Conservation (phyloP, 2,329 filamentous ascomycete genomes). For the Tolypocladium nubicola region DNA sequence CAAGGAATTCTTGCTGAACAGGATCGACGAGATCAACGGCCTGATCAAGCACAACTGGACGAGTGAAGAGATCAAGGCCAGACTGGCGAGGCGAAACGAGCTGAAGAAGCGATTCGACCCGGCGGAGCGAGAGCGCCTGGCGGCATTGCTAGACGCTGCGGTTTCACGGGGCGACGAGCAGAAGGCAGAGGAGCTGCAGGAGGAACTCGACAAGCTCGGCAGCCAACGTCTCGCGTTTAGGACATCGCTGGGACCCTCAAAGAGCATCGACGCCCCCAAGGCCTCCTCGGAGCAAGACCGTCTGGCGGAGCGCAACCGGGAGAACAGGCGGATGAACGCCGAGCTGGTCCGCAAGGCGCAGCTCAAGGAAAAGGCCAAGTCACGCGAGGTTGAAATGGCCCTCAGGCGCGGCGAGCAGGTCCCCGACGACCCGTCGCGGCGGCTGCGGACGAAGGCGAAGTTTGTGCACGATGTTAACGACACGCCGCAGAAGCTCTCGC, state of each 20-base stretch:
- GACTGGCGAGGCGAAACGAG: slow-evolving; percentile 60
- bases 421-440: slow-evolving; percentile 47
- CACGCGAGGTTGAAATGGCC: slow-evolving; percentile 49
- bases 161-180: slow-evolving; percentile 52
- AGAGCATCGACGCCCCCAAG: slow-evolving; percentile 37
- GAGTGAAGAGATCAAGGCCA: slow-evolving; percentile 69
- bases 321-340: slow-evolving; percentile 76
- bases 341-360: slow-evolving; percentile 88
- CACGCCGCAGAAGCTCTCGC: slow-evolving; percentile 31
- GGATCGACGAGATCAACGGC: slow-evolving; percentile 70
- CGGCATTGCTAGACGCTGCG: slow-evolving; percentile 56
- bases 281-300: slow-evolving; percentile 64
- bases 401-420: slow-evolving; percentile 53
- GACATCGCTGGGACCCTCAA: slow-evolving; percentile 46
- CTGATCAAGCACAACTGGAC: slow-evolving; percentile 76
- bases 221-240: slow-evolving; percentile 65
- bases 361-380: slow-evolving; percentile 62
- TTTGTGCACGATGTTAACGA: slow-evolving; percentile 55
- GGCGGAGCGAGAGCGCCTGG: slow-evolving; percentile 56
- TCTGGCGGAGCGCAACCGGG: slow-evolving; percentile 70
- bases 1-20: slow-evolving; percentile 55
- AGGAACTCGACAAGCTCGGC: slow-evolving; percentile 52
- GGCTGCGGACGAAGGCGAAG: slow-evolving; percentile 57
- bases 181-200: slow-evolving; percentile 41
- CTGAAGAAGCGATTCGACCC: slow-evolving; percentile 57